A percentile compares a stretch with the other conserved stretches of the same genome.
Evolutionary conservation across 257 asterid species (phyloP).

Genomic region (Anisodus tanguticus): DNA sequence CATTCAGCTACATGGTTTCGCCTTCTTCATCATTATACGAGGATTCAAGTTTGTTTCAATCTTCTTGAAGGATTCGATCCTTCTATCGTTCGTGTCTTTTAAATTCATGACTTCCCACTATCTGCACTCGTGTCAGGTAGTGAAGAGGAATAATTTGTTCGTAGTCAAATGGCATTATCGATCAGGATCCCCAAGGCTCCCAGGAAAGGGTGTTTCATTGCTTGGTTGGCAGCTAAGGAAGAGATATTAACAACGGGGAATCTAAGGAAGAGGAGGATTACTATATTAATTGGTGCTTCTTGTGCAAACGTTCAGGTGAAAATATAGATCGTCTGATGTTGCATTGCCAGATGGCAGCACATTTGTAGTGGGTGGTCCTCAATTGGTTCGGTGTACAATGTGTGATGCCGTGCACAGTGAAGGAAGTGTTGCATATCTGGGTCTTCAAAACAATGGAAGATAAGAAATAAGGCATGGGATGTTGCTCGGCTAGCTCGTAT

Average conservation of each 20-base stretch:
- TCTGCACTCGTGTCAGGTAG: not conserved
- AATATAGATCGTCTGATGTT: not conserved
- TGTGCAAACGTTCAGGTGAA: not conserved
- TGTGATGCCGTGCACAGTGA: not conserved
- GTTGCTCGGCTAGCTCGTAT: not conserved
- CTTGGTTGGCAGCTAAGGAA: not conserved
- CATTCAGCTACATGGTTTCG: not conserved
- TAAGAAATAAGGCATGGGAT: not conserved
- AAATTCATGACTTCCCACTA: not conserved
- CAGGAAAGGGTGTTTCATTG: constrained; percentile 14
- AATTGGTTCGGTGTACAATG: not conserved
- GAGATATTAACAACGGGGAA: not conserved
- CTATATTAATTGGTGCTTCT: not conserved
- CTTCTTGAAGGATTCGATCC: not conserved
- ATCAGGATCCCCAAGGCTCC: not conserved
- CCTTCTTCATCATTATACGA: constrained; percentile 14
- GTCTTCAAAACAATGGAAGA: not conserved
- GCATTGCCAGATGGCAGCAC: not conserved
- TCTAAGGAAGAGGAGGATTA: not conserved
- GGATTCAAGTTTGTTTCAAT: not conserved
- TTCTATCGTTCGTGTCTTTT: not conserved
- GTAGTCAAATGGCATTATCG: not conserved
- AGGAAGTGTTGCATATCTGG: not conserved
- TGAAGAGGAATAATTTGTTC: constrained; percentile 1
- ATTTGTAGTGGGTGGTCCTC: not conserved